Base-by-base conservation (phyloP, 2,329 filamentous ascomycete species). In the Diaporthe vexans region DNA sequence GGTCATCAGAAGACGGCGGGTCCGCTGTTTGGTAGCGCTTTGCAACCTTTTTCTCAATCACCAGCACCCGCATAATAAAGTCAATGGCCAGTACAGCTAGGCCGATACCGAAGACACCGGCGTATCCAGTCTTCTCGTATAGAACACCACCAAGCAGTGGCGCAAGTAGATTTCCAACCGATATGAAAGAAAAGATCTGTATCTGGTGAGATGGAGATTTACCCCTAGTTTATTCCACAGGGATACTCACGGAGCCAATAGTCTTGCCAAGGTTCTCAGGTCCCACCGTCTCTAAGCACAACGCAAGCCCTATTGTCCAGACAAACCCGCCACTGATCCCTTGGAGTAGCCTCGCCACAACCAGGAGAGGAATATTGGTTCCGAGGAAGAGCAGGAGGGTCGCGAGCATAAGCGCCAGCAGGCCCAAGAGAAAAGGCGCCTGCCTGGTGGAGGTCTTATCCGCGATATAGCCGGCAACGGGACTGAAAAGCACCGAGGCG, bases 11-110 rank as follows among this genome's bases (percentile, higher is more conserved):
- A 37, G 63, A 52, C 9, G 46, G 48, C 6, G 73, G 76, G 33
- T 78, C 77, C 71, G 77, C 76, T 71, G 73, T 68, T 56, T 78
- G 56, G 58, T 82, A 79, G 71, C 88, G 90, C 75, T 83, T 84
- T 11, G 80, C 80, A 0, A 90, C 90, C 78, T 89, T 91, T 81
- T 91, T 91, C 81, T 93, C 91, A n/a, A 93, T 86, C 70, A 93
- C 85, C 7, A 90, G 79, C 0, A 91, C 77, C 17, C 91, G 87
- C 86, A 92, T 88, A 29, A 89, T 72, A 74, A 93, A 88, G 79
- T 93, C 91, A 21, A 92, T 75, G 0, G 78, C 85, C 1, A 93
- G 79, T 11, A 93, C 80, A 0, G 83, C 87, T 63, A 90, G 85
- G 0, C 86, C 88, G 33, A 92, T 81, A 0, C 86, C 87, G 79